Evolutionary conservation across 1,284 basidiomycete genomes (phyloP), one percentile per base, ranked within the genome.

Genomic region (Heterobasidion parviporum): DNA sequence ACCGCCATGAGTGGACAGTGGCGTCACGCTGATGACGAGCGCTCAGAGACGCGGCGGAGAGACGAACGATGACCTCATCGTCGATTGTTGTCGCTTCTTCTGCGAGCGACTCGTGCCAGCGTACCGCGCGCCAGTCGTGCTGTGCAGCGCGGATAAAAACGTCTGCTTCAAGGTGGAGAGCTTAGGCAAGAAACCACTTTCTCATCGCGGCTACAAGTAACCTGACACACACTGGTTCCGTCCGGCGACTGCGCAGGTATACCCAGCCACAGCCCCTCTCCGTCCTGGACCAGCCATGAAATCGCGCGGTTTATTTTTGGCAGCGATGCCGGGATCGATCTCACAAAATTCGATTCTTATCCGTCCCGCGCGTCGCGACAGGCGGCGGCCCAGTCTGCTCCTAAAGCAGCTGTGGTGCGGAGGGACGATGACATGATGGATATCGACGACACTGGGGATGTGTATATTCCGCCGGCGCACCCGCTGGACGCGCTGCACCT

Each of bases 81-180:
- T 86, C 47, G 87, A 89, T 65, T 91, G 88, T 62, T 86, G 82
- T 48, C 63, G 68, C 75, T 59, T 86, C 81, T 65, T 88, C 84
- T 44, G 43, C 57, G 33, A 53, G 51, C 14, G 48, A 14, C 12
- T 50, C 47, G 46, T 32, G 32, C 8, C 50, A 50, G 55, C 55
- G 38, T 55, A 57, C 16, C 63, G 60, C 43, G 66, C 64, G 6
- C 52, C 57, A 38, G 70, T 72, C 33, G 61, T 78, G 54, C 63
- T 89, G 46, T 80, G 82, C 64, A 87, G 82, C 55, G 77, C 73
- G 51, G 88, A 90, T 65, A 82, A 79, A 50, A 84, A 85, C 61
- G 67, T 91, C 35, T 79, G 76, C 56, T 71, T 81, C 54, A 73
- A 80, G 58, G 74, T 76, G 20, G 74, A 80, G 62, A 74, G 73